A percentile compares a stretch with the other conserved stretches of the same genome.
Evolutionary conservation across 805 yeast species (phyloP).

Genomic region (Zygosaccharomyces kombuchaensis): DNA sequence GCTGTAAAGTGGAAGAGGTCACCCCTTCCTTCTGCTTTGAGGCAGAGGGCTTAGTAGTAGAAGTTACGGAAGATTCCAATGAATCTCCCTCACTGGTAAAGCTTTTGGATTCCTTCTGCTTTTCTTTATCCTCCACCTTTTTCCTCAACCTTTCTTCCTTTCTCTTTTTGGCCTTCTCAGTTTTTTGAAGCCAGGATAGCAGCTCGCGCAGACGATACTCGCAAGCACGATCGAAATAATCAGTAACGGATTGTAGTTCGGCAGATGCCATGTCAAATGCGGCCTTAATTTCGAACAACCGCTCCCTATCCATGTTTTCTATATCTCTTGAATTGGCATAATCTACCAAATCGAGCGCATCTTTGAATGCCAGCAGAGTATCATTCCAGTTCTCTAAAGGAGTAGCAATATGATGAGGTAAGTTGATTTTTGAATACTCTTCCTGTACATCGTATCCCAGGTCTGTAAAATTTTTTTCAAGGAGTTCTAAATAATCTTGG

Average conservation of each 20-base stretch:
- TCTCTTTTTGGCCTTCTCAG: constrained; percentile 26
- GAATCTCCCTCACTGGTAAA: neutral
- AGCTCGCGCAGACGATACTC: constrained; percentile 34
- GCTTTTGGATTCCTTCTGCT: constrained; percentile 7
- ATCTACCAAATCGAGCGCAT: constrained; percentile 14
- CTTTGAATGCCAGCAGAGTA: constrained; percentile 14
- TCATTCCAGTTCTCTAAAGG: constrained; percentile 13
- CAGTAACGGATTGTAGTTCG: constrained; percentile 16
- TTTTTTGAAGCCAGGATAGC: constrained; percentile 23
- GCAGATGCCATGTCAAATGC: constrained; percentile 22
- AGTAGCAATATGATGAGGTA: constrained; percentile 21
- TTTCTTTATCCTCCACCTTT: constrained; percentile 11
- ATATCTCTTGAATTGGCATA: constrained; percentile 27
- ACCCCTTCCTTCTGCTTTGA: neutral
- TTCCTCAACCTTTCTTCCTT: constrained; percentile 22
- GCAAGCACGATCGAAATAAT: constrained; percentile 20
- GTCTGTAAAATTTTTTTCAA: constrained; percentile 42
- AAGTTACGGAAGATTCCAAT: neutral
- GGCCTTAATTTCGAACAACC: constrained; percentile 31
- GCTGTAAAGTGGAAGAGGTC: neutral
- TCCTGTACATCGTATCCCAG: constrained; percentile 49
- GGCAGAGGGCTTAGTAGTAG: neutral
- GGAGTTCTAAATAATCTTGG: constrained; percentile 42
- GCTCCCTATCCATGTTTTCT: constrained; percentile 26
- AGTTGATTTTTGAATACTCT: constrained; percentile 44